These are phyloP conservation scores for Solanum microdontum DNA, from an alignment of 257 asterid genomes.

Conservation along the genomic window DNA sequence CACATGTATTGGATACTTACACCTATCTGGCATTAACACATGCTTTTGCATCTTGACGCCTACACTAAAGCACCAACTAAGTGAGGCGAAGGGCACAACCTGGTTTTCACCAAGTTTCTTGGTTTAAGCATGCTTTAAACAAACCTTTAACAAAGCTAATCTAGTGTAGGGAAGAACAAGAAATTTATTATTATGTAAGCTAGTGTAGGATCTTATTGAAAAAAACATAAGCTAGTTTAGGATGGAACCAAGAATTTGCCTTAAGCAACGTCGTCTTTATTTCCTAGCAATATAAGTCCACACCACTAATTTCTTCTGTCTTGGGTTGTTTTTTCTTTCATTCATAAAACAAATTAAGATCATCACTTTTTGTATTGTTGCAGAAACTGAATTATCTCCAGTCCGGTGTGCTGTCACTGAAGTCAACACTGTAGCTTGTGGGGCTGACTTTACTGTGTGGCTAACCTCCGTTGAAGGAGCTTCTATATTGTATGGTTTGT, in stretches of 20 bases:
- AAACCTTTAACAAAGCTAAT: neutral
- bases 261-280: neutral
- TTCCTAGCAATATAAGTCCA: neutral
- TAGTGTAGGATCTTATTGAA: neutral
- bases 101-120: neutral
- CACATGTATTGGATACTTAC: neutral
- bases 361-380: conserved; percentile 10
- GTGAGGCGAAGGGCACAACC: neutral
- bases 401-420: conserved; percentile 66
- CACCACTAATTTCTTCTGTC: neutral
- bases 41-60: neutral
- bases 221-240: neutral
- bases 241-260: neutral
- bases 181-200: neutral
- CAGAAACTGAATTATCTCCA: conserved; percentile 81
- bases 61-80: neutral
- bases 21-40: neutral
- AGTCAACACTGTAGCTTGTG: conserved; percentile 54
- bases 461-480: conserved; percentile 83
- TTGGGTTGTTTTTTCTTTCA: neutral
- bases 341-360: neutral
- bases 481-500: conserved; percentile 76
- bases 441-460: conserved; percentile 96
- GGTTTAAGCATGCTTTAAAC: neutral
- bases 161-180: neutral